Percentiles rank a stretch among this genome's conserved stretches.
phyloP scores from a whole-genome alignment of 1,284 basidiomycete genomes.

The Coniferiporia sulphurascens region DNA sequence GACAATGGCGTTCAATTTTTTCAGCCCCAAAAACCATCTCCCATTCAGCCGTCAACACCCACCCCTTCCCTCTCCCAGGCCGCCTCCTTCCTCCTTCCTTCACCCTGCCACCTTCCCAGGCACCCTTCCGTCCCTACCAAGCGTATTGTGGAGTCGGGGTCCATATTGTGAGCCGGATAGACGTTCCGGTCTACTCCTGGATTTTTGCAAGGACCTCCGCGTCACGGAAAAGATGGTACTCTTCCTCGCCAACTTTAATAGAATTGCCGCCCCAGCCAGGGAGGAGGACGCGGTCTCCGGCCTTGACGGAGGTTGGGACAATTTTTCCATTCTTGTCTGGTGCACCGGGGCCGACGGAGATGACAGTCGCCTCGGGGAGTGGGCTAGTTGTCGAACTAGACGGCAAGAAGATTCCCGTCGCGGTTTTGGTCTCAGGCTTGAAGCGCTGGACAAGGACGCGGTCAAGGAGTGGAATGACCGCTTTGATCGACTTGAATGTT shows the following conservation, averaged over 20 bases:
- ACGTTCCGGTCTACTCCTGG: conserved; percentile 60
- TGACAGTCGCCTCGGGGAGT: conserved; percentile 94
- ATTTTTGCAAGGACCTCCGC: conserved; percentile 96
- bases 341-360: conserved; percentile 92
- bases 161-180: background rate
- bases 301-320: conserved; percentile 76
- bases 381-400: conserved; percentile 79
- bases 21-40: background rate
- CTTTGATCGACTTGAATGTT: conserved; percentile 93
- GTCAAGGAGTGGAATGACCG: conserved; percentile 90
- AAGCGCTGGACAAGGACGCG: conserved; percentile 96
- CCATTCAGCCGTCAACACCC: background rate
- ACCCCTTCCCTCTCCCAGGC: background rate
- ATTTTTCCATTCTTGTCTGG: conserved; percentile 82
- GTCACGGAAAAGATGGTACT: conserved; percentile 95
- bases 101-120: background rate
- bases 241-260: conserved; percentile 98
- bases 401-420: conserved; percentile 91
- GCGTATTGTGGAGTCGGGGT: background rate
- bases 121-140: background rate
- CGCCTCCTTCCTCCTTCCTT: background rate
- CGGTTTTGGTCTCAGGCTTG: conserved; percentile 94
- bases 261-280: conserved; percentile 95
- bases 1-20: too few relatives aligned
- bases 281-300: conserved; percentile 89